Percentiles rank a stretch among this genome's conserved stretches.
Evolutionary conservation across 148 eudicot species (phyloP).

Genomic region (Oxyria digyna): DNA sequence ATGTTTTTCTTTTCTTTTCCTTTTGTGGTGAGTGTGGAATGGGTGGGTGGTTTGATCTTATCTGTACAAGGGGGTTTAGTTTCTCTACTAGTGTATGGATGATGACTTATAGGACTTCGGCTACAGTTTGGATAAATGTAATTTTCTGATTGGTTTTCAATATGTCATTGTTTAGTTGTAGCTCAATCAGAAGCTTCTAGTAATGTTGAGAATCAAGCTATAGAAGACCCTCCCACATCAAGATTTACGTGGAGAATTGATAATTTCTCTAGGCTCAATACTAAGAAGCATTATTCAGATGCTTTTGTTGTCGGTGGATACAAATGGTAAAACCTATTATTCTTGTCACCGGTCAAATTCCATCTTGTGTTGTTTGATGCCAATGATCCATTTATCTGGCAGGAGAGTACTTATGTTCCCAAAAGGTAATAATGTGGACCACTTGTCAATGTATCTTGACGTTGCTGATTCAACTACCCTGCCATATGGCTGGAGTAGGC

Average conservation of each 20-base stretch:
- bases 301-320: constrained; percentile 64
- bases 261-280: constrained; percentile 52
- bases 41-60: constrained; percentile 7
- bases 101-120: neutral
- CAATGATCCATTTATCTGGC: constrained; percentile 12
- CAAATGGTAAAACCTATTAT: constrained; percentile 49
- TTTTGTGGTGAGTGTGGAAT: neutral
- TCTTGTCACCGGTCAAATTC: neutral
- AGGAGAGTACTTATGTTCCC: constrained; percentile 91
- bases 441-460: constrained; percentile 41
- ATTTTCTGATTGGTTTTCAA: constrained; percentile 7
- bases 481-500: constrained; percentile 48
- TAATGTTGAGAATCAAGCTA: constrained; percentile 42
- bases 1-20: neutral
- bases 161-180: constrained; percentile 19
- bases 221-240: constrained; percentile 66
- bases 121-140: constrained; percentile 8
- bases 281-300: constrained; percentile 78
- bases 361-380: neutral
- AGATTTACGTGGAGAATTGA: constrained; percentile 82
- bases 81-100: neutral
- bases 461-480: constrained; percentile 35
- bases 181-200: constrained; percentile 37
- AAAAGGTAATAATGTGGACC: constrained; percentile 60
- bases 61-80: neutral